phyloP scores from a whole-genome alignment of 2,329 filamentous ascomycete species.

The Phialophora verrucosa region DNA sequence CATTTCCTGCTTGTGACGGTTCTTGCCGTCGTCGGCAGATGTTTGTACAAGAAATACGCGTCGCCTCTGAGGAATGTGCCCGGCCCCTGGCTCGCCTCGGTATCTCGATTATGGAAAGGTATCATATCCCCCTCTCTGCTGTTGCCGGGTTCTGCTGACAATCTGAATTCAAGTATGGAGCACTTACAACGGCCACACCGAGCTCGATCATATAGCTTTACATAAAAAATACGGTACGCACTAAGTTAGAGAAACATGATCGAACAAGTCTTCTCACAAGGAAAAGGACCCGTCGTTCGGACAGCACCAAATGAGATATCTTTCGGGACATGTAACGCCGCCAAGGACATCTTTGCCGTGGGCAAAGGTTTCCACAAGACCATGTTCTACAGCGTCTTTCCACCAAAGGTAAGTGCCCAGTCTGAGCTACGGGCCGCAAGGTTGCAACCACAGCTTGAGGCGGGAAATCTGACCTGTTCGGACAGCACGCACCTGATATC shows the following conservation, averaged over 20 bases:
- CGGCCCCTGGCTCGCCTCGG: constrained; percentile 50
- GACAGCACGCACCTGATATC: constrained; percentile 60
- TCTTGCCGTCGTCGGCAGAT: constrained; percentile 23
- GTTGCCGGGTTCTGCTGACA: not conserved
- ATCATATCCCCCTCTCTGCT: not conserved
- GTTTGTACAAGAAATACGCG: constrained; percentile 52
- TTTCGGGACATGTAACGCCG: constrained; percentile 53
- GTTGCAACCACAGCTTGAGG: not conserved
- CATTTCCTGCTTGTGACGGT: constrained; percentile 30
- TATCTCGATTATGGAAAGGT: constrained; percentile 48
- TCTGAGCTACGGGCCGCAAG: not conserved
- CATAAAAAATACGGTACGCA: constrained; percentile 46
- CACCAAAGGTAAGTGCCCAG: constrained; percentile 57
- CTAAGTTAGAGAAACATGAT: not conserved
- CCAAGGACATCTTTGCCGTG: constrained; percentile 54
- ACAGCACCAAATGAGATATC: constrained; percentile 58
- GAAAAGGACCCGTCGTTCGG: constrained; percentile 53
- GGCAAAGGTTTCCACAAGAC: constrained; percentile 61
- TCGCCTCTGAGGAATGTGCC: constrained; percentile 50
- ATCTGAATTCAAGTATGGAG: constrained; percentile 42
- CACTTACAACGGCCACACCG: constrained; percentile 48
- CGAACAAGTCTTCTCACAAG: constrained; percentile 5
- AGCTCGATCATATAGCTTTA: constrained; percentile 46
- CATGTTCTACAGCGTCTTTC: constrained; percentile 60
- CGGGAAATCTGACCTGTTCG: constrained; percentile 45